Base-by-base conservation (phyloP, 225 moss, liverwort and hornwort species). In the Pseudisothecium myosuroides region DNA sequence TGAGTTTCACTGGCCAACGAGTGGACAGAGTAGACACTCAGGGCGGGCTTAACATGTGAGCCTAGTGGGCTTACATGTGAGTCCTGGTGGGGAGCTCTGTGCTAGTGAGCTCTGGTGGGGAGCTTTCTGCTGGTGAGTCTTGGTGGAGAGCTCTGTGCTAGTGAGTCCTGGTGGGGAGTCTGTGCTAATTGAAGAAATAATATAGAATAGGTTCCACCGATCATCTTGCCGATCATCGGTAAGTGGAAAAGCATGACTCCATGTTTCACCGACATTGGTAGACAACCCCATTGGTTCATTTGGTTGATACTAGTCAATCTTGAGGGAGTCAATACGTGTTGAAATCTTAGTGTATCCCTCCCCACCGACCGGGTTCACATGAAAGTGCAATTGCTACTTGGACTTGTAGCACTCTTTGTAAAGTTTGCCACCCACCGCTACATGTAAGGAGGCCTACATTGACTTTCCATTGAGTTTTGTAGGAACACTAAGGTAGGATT, bases 381-480 rank as follows among this genome's bases (percentile, higher is more conserved):
- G 16, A 15, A 17, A 72, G 16, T 15, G 16, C 9, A 43, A 26
- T 27, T 16, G 5, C 16, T 27, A 27, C 16, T 72, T 43, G 16
- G 16, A 16, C 24, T 1, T 39, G 1, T 13, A n/a, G 23, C 7
- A 39, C 4, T 14, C 6, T 0, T 6, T 20, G 20, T 39, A 14
- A 69, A 69, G 11, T 11, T 39, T 69, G 14, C 8, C 24, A 69
- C 21, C 2, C 6, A 14, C 4, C 0, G 0, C 39, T 39, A 69
- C 1, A 39, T 39, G 8, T 39, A 23, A 69, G 0, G 26, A 71
- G 23, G 13, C 14, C 5, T 1, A 18, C 15, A 72, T 58, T 27
- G 17, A 37, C 37, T 36, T 16, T 49, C 5, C 11, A 50, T 1
- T 76, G 13, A 34, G 5, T 76, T 50, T 31, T 13, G 2, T 32